Base-by-base conservation (phyloP, 345 rosid species). In the Clarkia xantiana region DNA sequence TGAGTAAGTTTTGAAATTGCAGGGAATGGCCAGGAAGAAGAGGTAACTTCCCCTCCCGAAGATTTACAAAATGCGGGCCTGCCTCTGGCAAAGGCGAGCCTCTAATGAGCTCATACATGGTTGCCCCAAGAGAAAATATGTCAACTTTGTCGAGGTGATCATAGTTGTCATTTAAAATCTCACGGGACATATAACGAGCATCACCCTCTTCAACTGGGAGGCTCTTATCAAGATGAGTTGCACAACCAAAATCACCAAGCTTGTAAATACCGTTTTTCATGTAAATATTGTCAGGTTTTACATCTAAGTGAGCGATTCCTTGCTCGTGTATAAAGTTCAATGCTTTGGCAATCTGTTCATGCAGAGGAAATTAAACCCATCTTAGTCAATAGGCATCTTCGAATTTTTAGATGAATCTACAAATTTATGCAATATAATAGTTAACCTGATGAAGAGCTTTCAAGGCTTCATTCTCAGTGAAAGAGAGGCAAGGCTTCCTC, bases 171-270 rank as follows among this genome's bases (percentile, higher is more conserved):
- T 84, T 93, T 57, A 93, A 68, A 65, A 93, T 84, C 62, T 93
- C 99, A 62, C 77, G 99, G 42, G 99, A 96, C 99, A 93, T 93
- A 68, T 93, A 93, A 18, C 95, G 94, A 42, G 88, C 99, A 71
- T 93, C 99, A 10, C 96, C 99, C 74, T 93, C 99, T 56, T 93
- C 96, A 47, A 93, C 58, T 40, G 95, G 86, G 41, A 93, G 71
- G 69, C 82, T 87, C 72, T 73, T 75, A 58, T 87, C 70, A 16
- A 87, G 76, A 43, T 75, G 84, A 29, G 94, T 93, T 18, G 99
- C 95, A 67, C 91, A 87, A 54, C 99, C 99, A 52, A 93, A 84
- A 64, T 93, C 99, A 22, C 96, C 99, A 9, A 93, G 90, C 67
- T 93, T 93, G 62, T 77, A 78, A 40, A 75, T 67, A 56, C 88